phyloP scores from a whole-genome alignment of 805 yeast genomes.

The Cyberlindnera petersonii region DNA sequence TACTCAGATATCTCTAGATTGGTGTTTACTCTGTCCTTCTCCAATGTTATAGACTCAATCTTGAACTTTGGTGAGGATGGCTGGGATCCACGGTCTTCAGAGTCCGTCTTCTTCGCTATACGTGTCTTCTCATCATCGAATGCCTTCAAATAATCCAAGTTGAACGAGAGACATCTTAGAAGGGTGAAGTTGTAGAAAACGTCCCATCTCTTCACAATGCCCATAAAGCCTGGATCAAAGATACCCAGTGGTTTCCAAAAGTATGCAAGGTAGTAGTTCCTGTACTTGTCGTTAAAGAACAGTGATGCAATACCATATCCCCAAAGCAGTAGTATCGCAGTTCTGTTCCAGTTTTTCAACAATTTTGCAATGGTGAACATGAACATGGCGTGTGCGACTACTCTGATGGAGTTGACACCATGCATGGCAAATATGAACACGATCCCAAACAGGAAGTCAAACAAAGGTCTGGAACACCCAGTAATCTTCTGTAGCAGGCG shows the following conservation, averaged over 20 bases:
- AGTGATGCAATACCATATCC: constrained; percentile 71
- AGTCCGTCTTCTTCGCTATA: constrained; percentile 21
- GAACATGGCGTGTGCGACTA: constrained; percentile 53
- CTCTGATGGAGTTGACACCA: constrained; percentile 67
- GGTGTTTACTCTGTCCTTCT: constrained; percentile 58
- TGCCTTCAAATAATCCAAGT: constrained; percentile 64
- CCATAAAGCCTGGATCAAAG: constrained; percentile 61
- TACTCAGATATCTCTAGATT: constrained; percentile 62
- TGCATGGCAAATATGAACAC: constrained; percentile 69
- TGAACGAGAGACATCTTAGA: constrained; percentile 77
- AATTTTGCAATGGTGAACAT: constrained; percentile 48
- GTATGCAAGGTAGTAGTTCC: constrained; percentile 48
- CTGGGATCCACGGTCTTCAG: constrained; percentile 22
- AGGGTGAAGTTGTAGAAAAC: constrained; percentile 90
- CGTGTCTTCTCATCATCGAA: constrained; percentile 22
- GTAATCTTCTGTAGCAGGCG: constrained; percentile 20
- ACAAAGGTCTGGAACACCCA: constrained; percentile 44
- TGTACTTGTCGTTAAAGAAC: constrained; percentile 68
- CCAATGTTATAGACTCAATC: constrained; percentile 24
- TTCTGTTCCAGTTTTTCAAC: constrained; percentile 28
- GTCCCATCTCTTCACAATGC: constrained; percentile 90
- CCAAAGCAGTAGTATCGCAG: constrained; percentile 58
- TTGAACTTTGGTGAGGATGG: constrained; percentile 20
- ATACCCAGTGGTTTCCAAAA: constrained; percentile 39
- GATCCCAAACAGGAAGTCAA: constrained; percentile 71